These are phyloP conservation scores for Casuarina equisetifolia DNA, from an alignment of 306 rosid genomes.

Conservation along the genomic window DNA sequence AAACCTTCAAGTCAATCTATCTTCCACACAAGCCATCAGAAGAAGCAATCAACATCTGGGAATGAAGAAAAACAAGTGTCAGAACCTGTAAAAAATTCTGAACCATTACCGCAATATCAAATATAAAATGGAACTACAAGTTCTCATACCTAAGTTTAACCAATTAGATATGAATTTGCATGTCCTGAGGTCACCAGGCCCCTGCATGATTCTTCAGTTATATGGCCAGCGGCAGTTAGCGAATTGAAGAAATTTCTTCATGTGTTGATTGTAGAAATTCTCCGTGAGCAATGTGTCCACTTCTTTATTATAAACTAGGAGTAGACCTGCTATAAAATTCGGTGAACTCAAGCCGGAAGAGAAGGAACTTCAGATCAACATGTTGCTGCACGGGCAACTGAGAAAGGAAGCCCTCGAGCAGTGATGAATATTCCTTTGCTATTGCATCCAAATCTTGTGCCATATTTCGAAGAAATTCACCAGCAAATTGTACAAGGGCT, in stretches of 20 bases:
- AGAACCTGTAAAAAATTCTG: conserved; percentile 13
- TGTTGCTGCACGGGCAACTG: conserved; percentile 96
- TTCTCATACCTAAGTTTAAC: conserved; percentile 50
- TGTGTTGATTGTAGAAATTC: conserved; percentile 21
- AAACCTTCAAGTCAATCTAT: conserved; percentile 47
- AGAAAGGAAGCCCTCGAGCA: conserved; percentile 84
- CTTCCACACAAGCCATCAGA: conserved; percentile 47
- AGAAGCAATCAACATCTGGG: conserved; percentile 43
- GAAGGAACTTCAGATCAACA: conserved; percentile 92
- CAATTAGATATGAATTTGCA: conserved; percentile 27
- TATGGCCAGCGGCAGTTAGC: conserved; percentile 32
- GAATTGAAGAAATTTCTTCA: conserved; percentile 32
- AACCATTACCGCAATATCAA: background rate
- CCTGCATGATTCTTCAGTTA: conserved; percentile 32
- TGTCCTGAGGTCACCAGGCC: conserved; percentile 49
- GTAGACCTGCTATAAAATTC: conserved; percentile 74
- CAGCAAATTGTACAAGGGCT: conserved; percentile 79
- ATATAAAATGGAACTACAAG: background rate
- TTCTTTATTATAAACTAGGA: conserved; percentile 47
- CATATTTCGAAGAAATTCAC: conserved; percentile 76
- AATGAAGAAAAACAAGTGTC: conserved; percentile 16
- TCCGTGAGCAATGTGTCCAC: conserved; percentile 33
- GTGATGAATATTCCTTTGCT: conserved; percentile 78
- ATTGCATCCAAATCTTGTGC: conserved; percentile 77
- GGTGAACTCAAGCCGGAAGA: conserved; percentile 93